A percentile compares a stretch with the other conserved stretches of the same genome.
phyloP scores from a whole-genome alignment of 495 filamentous ascomycete species.

The Friedmanniomyces simplex region DNA sequence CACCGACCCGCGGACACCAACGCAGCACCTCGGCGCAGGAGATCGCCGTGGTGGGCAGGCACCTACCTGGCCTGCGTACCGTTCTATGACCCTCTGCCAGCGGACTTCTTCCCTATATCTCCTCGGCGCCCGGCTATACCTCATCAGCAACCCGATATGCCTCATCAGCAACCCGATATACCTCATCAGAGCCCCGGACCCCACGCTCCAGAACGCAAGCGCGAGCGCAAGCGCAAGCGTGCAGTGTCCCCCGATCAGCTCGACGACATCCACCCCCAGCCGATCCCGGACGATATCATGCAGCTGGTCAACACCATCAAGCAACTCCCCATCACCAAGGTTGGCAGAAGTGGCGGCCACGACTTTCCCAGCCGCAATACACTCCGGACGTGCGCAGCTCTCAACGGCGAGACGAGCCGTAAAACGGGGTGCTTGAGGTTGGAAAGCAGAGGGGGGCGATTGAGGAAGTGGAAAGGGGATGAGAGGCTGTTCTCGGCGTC shows the following conservation, averaged over 20 bases:
- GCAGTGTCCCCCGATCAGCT: neutral
- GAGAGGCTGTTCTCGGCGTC: neutral
- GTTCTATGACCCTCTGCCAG: too few species aligned
- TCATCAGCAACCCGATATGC: too few species aligned
- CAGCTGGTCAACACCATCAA: slow-evolving; percentile 3
- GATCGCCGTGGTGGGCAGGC: too few species aligned
- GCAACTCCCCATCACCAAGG: neutral
- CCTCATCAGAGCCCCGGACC: too few species aligned
- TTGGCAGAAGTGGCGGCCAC: neutral
- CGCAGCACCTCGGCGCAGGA: too few species aligned
- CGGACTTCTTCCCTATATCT: too few species aligned
- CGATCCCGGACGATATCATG: neutral
- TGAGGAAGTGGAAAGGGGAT: neutral
- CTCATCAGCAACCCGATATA: too few species aligned
- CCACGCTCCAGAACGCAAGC: too few species aligned
- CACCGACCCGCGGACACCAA: too few species aligned
- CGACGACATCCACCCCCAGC: neutral
- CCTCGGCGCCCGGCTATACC: too few species aligned
- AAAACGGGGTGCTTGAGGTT: slow-evolving; percentile 4
- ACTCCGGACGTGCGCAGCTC: neutral
- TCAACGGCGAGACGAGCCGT: neutral
- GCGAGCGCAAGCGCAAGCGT: neutral
- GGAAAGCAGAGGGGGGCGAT: neutral
- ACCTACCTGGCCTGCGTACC: too few species aligned
- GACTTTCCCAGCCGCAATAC: slow-evolving; percentile 5